Conservation (phyloP, 2,329 filamentous ascomycete genomes). For the Cercospora janseana region DNA sequence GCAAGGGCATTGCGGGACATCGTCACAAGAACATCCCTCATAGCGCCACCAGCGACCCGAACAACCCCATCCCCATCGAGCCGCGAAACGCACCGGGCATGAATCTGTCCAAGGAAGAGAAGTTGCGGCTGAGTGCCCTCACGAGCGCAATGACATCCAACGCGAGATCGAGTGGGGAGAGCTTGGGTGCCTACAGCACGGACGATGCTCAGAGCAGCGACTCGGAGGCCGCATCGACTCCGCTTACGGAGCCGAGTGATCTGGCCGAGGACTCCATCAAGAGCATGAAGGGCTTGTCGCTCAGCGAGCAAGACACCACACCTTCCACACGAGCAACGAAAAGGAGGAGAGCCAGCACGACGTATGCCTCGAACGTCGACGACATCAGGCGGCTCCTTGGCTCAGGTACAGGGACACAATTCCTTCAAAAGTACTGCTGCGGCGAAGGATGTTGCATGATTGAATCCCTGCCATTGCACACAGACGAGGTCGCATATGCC, state of each 20-base stretch:
- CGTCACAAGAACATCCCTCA: constrained; percentile 42
- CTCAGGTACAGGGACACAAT: constrained; percentile 56
- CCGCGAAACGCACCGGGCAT: constrained; percentile 34
- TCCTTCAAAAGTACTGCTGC: constrained; percentile 63
- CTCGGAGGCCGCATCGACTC: constrained; percentile 37
- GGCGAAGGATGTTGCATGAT: constrained; percentile 64
- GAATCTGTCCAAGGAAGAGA: constrained; percentile 23
- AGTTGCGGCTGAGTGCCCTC: constrained; percentile 31
- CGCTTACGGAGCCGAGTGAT: constrained; percentile 41
- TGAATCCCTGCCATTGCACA: constrained; percentile 53
- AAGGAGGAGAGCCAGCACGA: constrained; percentile 38
- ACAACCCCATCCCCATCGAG: constrained; percentile 48
- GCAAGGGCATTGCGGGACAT: constrained; percentile 25
- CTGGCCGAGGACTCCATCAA: constrained; percentile 24
- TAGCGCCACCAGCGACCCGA: constrained; percentile 46
- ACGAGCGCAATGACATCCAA: constrained; percentile 20
- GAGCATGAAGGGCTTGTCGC: constrained; percentile 20
- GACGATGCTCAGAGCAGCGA: constrained; percentile 28
- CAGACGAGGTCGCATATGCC: constrained; percentile 43
- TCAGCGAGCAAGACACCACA: constrained; percentile 9
- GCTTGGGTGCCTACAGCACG: constrained; percentile 22
- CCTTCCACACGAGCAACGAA: constrained; percentile 26
- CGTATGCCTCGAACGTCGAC: constrained; percentile 51
- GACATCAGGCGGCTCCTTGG: constrained; percentile 60
- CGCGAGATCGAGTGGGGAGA: constrained; percentile 36